These are phyloP conservation scores for Yamadazyma ubonensis DNA, from an alignment of 805 yeast genomes.

Conservation along the genomic window DNA sequence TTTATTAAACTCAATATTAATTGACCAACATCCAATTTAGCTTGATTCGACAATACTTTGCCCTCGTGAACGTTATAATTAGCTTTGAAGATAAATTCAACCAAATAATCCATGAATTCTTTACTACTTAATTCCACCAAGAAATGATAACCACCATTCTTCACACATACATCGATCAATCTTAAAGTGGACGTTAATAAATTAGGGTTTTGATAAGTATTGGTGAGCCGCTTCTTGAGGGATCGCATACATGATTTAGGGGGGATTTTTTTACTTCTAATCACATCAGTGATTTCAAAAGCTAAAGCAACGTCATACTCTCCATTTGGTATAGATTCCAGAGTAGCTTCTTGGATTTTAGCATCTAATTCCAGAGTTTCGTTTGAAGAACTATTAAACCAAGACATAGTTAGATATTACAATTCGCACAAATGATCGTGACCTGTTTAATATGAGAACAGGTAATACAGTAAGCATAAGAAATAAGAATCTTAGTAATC, in stretches of 20 bases:
- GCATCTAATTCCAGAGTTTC: slow-evolving; percentile 50
- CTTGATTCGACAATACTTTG: slow-evolving; percentile 22
- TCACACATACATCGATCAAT: slow-evolving; percentile 80
- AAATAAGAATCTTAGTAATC: not conserved
- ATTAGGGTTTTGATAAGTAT: slow-evolving; percentile 69
- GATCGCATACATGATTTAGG: slow-evolving; percentile 83
- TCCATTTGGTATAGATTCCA: slow-evolving; percentile 89
- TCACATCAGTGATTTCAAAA: slow-evolving; percentile 82
- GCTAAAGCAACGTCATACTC: slow-evolving; percentile 73
- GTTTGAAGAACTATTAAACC: slow-evolving; percentile 45
- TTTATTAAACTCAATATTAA: slow-evolving; percentile 65
- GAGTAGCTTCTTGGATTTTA: slow-evolving; percentile 73
- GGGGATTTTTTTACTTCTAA: slow-evolving; percentile 75
- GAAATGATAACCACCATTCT: slow-evolving; percentile 89
- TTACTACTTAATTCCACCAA: slow-evolving; percentile 73
- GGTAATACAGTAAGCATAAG: not conserved
- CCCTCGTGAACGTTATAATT: slow-evolving; percentile 34
- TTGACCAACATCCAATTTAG: slow-evolving; percentile 48
- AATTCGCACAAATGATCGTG: too few relatives aligned
- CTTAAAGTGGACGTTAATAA: slow-evolving; percentile 72
- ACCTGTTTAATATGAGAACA: too few relatives aligned
- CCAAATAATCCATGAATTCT: slow-evolving; percentile 82
- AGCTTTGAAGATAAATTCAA: slow-evolving; percentile 41
- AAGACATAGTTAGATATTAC: slow-evolving; percentile 39
- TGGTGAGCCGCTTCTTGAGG: slow-evolving; percentile 69